Base-by-base conservation (phyloP, 225 moss, liverwort and hornwort genomes). In the Polytrichum formosum region DNA sequence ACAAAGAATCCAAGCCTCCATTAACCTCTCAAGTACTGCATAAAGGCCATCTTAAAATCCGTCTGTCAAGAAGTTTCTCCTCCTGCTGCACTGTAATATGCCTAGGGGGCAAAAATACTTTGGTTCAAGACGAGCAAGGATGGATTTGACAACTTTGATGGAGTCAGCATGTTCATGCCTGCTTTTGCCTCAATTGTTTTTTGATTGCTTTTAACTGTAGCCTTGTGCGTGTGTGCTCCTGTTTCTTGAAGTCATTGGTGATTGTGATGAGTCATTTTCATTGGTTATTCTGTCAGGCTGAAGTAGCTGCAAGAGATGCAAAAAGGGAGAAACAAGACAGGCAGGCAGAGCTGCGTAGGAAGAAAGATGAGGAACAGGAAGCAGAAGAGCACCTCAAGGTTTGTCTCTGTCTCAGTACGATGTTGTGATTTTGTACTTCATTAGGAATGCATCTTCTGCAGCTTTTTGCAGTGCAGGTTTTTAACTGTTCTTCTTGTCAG, bases 291-390 rank as follows among this genome's bases (percentile, higher is more conserved):
- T 70, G 26, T 66, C 70, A 96, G 97, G 98, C 94, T 73, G 94
- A 98, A 70, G 35, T 72, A 79, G 91, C 90, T 68, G 84, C 80
- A 73, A 91, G 92, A 71, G 98, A 94, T 66, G 74, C 77, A 58
- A 88, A 81, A 73, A 87, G 75, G 56, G 92, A 91, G 72, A 98
- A 90, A 76, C 83, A 87, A 71, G 92, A 94, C 46, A 82, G 74
- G 66, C 79, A 83, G 23, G 79, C 88, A 79, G 87, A 85, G 61
- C 55, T 73, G 29, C 88, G 89, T 28, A 81, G 85, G 63, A 87
- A 78, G 68, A 92, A 71, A 80, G 94, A 98, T 58, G 91, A 91
- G 79, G 92, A 94, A 54, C 85, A 85, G 64, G 98, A 98, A 75
- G 92, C 90, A 67, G 92, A 94, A 70, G 98, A 94, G 66, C 78